Evolutionary conservation across 2,329 filamentous ascomycete genomes (phyloP), one percentile per base, ranked within the genome.

Genomic region (Ophiocordyceps camponoti-leonardi): DNA sequence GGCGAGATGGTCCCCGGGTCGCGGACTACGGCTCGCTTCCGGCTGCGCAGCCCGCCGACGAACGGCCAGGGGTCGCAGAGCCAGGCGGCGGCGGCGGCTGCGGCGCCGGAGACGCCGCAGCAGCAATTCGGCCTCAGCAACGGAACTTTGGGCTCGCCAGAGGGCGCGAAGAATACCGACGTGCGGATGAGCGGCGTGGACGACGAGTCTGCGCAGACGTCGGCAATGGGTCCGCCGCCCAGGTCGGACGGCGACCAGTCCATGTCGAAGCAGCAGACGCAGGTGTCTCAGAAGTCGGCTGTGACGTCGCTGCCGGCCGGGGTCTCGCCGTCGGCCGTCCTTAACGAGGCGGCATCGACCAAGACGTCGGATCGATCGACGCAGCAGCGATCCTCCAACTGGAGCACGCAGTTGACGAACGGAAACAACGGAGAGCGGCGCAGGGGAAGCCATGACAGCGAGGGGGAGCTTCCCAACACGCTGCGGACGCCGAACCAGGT

Each of bases 301-400:
- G 61, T 80, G 41, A 78, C 75, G 16, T 65, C 73, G 19, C 60
- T 81, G 3, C 73, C 77, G 1, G 63, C 69, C 0, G 76, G 73
- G 4, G 65, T 77, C 45, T 75, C 74, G 5, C 75, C 75, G 14
- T 75, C 72, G 23, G 73, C 72, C 13, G 61, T 73, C 48, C 66
- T 80, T 45, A 95, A 96, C 54, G 87, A 94, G 55, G 90, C 87
- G 2, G 94, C 87, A 2, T 93, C 88, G 1, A 94, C 88, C n/a
- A 92, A 94, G 63, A 88, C 84, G 2, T 86, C 84, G 1, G 79
- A 83, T 49, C 75, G 77, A 6, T 86, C 82, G 3, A 66, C 67
- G 16, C 67, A 69, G 45, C 80, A 69, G 45, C 80, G 79, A 13
- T 79, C 76, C 1, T 78, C 75, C 2, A 72, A 75, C 51, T 73